Conservation (phyloP, 148 eudicot genomes). For the Rhododendron ovatum region DNA sequence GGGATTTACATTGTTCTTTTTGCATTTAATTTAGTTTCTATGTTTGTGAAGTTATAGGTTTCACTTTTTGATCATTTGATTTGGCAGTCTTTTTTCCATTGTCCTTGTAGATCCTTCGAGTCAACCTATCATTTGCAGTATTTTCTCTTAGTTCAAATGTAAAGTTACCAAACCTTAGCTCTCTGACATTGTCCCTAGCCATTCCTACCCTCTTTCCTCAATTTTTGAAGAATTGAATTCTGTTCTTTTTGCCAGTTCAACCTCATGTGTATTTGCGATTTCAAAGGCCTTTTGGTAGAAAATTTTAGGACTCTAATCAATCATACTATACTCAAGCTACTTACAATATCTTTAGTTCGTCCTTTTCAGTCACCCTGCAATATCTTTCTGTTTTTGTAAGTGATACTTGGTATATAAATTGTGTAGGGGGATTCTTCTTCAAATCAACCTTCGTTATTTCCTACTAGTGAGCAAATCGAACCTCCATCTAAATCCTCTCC, state of each 20-base stretch:
- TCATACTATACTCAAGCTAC: not conserved
- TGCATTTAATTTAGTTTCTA: not conserved
- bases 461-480: slow-evolving; percentile 17
- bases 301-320: not conserved
- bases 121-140: not conserved
- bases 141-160: not conserved
- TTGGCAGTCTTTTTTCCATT: not conserved
- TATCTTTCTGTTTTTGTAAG: not conserved
- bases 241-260: not conserved
- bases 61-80: not conserved
- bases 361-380: not conserved
- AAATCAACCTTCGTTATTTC: slow-evolving; percentile 15
- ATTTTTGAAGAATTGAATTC: not conserved
- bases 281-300: not conserved
- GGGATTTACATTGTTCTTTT: not conserved
- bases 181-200: not conserved
- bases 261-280: not conserved
- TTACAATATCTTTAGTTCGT: not conserved
- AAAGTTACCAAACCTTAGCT: not conserved
- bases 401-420: slow-evolving; percentile 2
- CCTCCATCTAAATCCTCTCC: slow-evolving; percentile 10
- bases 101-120: slow-evolving; percentile 3
- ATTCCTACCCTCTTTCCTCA: not conserved
- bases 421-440: slow-evolving; percentile 29
- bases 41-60: not conserved